phyloP scores from a whole-genome alignment of 2,329 filamentous ascomycete genomes.

The Claviceps capensis region DNA sequence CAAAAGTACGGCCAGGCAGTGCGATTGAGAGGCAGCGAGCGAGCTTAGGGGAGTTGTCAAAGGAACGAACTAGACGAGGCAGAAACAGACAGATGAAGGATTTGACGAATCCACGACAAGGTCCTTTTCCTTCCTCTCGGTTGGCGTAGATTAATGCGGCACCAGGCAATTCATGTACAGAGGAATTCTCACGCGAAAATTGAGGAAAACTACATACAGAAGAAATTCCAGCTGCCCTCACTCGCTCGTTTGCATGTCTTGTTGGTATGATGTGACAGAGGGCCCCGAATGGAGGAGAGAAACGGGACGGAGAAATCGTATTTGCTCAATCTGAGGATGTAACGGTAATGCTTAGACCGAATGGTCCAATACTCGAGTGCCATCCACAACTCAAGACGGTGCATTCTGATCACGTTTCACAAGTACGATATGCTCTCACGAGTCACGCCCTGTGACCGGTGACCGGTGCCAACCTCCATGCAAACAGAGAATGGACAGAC shows the following conservation, averaged over 20 bases:
- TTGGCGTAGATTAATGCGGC: not conserved
- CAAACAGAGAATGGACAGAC: no score
- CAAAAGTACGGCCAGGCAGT: conserved; percentile 99
- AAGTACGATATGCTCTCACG: no score
- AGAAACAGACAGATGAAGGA: not conserved
- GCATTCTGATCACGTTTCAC: no score
- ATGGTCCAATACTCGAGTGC: no score
- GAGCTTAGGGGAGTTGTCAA: conserved; percentile 41
- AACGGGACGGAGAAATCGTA: not conserved
- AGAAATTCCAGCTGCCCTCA: not conserved
- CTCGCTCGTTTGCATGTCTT: not conserved
- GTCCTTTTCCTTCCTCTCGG: no score
- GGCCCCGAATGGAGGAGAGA: not conserved
- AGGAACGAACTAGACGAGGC: not conserved
- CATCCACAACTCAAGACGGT: no score
- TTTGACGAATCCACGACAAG: not conserved
- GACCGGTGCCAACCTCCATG: no score
- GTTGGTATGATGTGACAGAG: no score
- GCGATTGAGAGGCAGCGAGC: conserved; percentile 83
- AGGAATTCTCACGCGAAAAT: not conserved
- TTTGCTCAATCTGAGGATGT: no score
- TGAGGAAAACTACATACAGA: not conserved
- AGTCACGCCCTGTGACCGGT: no score
- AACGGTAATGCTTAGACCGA: no score
- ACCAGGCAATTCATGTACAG: not conserved